These are phyloP conservation scores for Calonectria pseudoturangicola DNA, from an alignment of 2,329 filamentous ascomycete species.

Conservation along the genomic window DNA sequence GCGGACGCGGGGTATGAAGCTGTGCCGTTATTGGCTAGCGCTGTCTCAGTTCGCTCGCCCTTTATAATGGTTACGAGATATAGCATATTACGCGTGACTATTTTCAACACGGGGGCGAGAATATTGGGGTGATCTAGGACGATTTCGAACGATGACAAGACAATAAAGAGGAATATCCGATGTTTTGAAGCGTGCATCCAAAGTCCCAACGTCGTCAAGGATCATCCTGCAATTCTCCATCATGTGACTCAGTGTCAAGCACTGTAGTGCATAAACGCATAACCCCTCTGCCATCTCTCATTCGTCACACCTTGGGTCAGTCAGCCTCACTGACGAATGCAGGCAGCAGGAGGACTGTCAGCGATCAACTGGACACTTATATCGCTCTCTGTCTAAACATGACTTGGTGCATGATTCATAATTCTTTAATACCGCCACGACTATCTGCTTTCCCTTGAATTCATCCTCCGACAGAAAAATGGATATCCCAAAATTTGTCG, in stretches of 20 bases:
- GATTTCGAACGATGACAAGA: neutral
- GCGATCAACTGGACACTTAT: neutral
- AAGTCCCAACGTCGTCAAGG: neutral
- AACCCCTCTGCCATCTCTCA: neutral
- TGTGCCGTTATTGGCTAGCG: too few relatives aligned
- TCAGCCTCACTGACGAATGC: neutral
- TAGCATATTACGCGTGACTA: neutral
- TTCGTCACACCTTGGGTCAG: neutral
- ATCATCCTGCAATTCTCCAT: neutral
- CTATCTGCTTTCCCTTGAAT: too few relatives aligned
- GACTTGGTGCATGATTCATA: neutral
- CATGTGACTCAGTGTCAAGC: neutral
- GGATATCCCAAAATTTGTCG: constrained; percentile 51
- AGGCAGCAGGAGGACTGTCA: neutral
- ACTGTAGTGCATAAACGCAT: neutral
- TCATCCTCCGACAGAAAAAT: neutral
- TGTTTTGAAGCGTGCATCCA: neutral
- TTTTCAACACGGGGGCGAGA: too few relatives aligned
- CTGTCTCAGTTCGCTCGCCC: neutral
- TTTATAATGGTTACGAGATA: neutral
- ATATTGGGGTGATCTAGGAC: neutral
- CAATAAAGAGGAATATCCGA: neutral
- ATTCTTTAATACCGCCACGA: neutral
- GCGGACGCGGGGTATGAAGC: too few relatives aligned
- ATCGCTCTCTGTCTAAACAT: neutral